Evolutionary conservation across 208 protist species (phyloP).

Genomic region (Crithidia mellificae): DNA sequence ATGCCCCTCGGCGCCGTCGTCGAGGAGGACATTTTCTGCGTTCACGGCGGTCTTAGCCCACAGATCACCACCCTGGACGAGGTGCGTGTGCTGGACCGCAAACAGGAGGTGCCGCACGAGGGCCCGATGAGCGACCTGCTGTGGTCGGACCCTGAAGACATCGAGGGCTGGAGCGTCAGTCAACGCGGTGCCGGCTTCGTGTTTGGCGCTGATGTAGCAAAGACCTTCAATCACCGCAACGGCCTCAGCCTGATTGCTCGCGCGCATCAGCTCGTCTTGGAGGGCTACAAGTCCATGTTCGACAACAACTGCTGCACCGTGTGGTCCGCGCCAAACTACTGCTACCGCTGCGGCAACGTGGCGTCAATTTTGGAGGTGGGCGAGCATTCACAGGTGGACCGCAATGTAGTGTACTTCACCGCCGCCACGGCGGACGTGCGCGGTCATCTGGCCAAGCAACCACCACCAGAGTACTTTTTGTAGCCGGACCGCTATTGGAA

Average conservation of each 20-base stretch:
- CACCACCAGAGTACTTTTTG: constrained; percentile 82
- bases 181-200: constrained; percentile 89
- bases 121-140: constrained; percentile 89
- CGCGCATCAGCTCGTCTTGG: constrained; percentile 92
- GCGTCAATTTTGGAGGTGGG: constrained; percentile 93
- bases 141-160: constrained; percentile 94
- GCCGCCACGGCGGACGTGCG: constrained; percentile 74
- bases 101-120: constrained; percentile 92
- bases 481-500: neutral
- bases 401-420: constrained; percentile 79
- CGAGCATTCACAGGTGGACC: constrained; percentile 69
- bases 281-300: constrained; percentile 95
- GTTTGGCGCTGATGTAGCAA: constrained; percentile 81
- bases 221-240: constrained; percentile 87
- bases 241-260: constrained; percentile 85
- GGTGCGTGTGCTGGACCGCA: constrained; percentile 84
- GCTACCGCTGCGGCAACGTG: constrained; percentile 95
- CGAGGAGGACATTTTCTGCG: constrained; percentile 91
- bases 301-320: constrained; percentile 93
- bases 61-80: constrained; percentile 85
- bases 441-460: constrained; percentile 86
- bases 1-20: constrained; percentile 93
- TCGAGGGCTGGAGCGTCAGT: constrained; percentile 82
- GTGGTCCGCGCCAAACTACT: constrained; percentile 96
- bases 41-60: constrained; percentile 93